phyloP scores from a whole-genome alignment of 1,284 basidiomycete genomes.

The Sporisorium reilianum region DNA sequence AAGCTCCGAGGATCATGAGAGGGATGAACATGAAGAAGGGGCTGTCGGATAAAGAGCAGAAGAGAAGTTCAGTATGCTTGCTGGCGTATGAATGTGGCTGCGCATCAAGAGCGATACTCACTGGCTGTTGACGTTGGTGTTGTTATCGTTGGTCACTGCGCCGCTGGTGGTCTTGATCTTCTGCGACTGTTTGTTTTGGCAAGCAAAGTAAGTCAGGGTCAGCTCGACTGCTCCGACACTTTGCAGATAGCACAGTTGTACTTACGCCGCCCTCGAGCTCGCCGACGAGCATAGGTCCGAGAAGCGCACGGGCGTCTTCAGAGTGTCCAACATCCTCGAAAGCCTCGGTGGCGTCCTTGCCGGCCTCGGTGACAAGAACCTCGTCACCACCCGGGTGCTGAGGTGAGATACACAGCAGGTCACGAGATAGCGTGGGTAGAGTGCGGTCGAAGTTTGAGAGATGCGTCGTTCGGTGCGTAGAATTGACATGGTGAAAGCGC shows the following conservation, averaged over 20 bases:
- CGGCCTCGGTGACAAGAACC: constrained; percentile 91
- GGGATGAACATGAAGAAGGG: constrained; percentile 65
- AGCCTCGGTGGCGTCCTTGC: constrained; percentile 95
- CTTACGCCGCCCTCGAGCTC: constrained; percentile 72
- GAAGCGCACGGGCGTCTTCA: constrained; percentile 92
- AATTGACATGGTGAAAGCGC: background rate
- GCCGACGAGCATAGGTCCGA: constrained; percentile 74
- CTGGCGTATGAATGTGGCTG: background rate
- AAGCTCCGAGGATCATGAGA: constrained; percentile 53
- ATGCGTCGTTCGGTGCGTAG: background rate
- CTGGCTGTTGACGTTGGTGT: constrained; percentile 57
- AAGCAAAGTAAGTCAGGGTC: background rate
- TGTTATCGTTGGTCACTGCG: constrained; percentile 53
- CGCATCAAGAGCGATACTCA: constrained; percentile 27
- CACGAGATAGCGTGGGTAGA: background rate
- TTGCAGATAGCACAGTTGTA: constrained; percentile 4
- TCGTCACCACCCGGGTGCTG: constrained; percentile 95
- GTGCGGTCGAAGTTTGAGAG: background rate
- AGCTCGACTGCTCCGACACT: background rate
- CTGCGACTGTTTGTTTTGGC: constrained; percentile 28
- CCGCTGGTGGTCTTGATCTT: constrained; percentile 53
- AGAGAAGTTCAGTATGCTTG: background rate
- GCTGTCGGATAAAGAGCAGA: constrained; percentile 30
- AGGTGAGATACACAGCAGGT: background rate
- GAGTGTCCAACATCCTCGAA: constrained; percentile 99